Percentiles rank a stretch among this genome's conserved stretches.
Conservation (phyloP, 257 asterid species). For the Apocynum venetum region DNA sequence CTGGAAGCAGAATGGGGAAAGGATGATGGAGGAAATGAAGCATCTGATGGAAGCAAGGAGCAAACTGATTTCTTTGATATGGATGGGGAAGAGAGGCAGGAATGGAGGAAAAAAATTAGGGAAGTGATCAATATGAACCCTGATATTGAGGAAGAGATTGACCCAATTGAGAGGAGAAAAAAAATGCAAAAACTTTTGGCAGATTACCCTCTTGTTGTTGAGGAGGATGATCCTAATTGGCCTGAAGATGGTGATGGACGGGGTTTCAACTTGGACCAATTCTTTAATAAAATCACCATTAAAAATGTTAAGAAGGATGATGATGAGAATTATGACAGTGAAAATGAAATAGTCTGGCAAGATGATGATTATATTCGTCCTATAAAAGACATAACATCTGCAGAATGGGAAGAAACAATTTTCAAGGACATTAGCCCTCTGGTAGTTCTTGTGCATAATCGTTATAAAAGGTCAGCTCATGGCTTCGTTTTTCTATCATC, state of each 20-base stretch:
- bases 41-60: conserved; percentile 23
- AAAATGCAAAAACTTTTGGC: conserved; percentile 78
- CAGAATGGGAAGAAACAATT: conserved; percentile 86
- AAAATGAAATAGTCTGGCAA: conserved; percentile 79
- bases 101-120: conserved; percentile 82
- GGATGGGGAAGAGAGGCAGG: conserved; percentile 80
- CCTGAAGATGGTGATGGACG: conserved; percentile 92
- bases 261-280: conserved; percentile 80
- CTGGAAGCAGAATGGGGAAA: conserved; percentile 37
- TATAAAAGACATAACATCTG: conserved; percentile 65
- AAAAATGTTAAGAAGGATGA: conserved; percentile 76
- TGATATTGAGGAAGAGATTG: conserved; percentile 62
- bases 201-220: conserved; percentile 88
- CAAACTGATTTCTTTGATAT: conserved; percentile 41
- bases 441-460: conserved; percentile 85
- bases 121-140: conserved; percentile 57
- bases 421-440: conserved; percentile 89
- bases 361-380: conserved; percentile 93
- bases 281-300: conserved; percentile 74
- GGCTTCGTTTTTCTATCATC: neutral
- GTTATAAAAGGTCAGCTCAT: conserved; percentile 62
- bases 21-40: conserved; percentile 41
- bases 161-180: conserved; percentile 62
- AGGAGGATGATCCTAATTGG: conserved; percentile 96
- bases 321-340: conserved; percentile 61